A percentile compares a stretch with the other conserved stretches of the same genome.
phyloP scores from a whole-genome alignment of 73 alveolate species.

The Paramecium octaurelia region DNA sequence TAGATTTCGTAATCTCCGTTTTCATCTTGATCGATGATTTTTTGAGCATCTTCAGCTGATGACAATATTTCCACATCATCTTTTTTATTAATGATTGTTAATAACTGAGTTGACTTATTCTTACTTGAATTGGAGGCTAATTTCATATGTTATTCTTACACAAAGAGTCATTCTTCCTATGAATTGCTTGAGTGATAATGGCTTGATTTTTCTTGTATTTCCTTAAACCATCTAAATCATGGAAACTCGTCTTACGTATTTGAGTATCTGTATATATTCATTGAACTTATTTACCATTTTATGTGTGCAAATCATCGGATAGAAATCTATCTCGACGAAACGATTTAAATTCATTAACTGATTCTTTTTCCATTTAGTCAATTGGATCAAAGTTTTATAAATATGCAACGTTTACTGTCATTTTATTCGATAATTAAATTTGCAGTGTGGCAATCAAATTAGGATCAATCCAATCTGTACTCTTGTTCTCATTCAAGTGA shows the following conservation, averaged over 20 bases:
- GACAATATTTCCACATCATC: slow-evolving; percentile 48
- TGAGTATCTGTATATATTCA: neutral
- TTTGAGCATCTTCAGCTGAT: slow-evolving; percentile 28
- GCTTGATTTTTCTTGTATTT: neutral
- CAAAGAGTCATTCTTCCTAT: neutral
- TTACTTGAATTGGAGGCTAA: slow-evolving; percentile 5
- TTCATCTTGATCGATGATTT: slow-evolving; percentile 33
- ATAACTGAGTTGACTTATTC: neutral
- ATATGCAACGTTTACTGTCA: slow-evolving; percentile 11
- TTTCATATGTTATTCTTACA: neutral
- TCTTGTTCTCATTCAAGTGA: neutral
- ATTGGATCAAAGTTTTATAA: neutral
- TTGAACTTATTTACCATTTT: neutral
- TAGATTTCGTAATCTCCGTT: slow-evolving; percentile 23
- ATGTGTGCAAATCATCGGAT: neutral
- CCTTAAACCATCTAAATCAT: slow-evolving; percentile 17
- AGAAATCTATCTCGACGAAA: slow-evolving; percentile 27
- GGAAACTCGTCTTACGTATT: neutral
- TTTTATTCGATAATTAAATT: neutral
- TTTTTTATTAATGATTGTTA: slow-evolving; percentile 25
- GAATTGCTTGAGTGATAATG: neutral
- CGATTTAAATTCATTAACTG: neutral
- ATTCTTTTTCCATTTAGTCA: neutral
- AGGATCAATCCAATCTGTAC: slow-evolving; percentile 31
- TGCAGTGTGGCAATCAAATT: neutral